Base-by-base conservation (phyloP, 192 early-diverging fungal genomes). In the Lobulomyces angularis region DNA sequence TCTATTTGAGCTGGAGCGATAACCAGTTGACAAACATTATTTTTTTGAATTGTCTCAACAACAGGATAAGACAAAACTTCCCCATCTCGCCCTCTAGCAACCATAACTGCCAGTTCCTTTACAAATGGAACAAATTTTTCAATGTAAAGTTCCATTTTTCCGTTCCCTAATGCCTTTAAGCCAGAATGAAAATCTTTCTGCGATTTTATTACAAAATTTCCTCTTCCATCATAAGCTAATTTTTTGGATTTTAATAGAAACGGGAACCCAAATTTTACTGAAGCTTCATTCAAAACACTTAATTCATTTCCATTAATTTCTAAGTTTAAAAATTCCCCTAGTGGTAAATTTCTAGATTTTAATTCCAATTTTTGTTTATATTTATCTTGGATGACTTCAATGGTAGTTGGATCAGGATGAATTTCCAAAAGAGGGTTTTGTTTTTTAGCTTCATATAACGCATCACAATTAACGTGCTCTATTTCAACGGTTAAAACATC, bases 31-130 rank as follows among this genome's bases (percentile, higher is more conserved):
- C 92, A 97, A 23, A 99, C 88, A 49, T 80, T 93, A 65, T 95
- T 82, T 58, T 83, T 81, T 60, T 99, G 95, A 8, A 97, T 77
- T 7, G 95, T 99, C 61, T 99, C 92, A 0, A 95, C 92, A 29
- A 86, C 82, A 14, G 92, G 90, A 49, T 99, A 99, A 0, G 81
- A 78, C 1, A 65, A 73, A 2, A 90, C 70, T 19, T 68, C 70
- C 9, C 85, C 86, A 33, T 75, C 71, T 23, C 59, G 55, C 3
- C 61, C 55, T 25, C 88, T 78, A 23, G 87, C 90, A 9, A 99
- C 95, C 92, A 99, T 99, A 1, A 97, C 90, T 2, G 92, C 92
- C 25, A 99, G 62, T 56, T 99, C 95, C 48, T 89, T 88, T 26
- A 56, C 55, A 54, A 95, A 99, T 3, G 79, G 71, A 3, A 91